Base-by-base conservation (phyloP, 495 filamentous ascomycete genomes). In the Sordaria brevicollis region DNA sequence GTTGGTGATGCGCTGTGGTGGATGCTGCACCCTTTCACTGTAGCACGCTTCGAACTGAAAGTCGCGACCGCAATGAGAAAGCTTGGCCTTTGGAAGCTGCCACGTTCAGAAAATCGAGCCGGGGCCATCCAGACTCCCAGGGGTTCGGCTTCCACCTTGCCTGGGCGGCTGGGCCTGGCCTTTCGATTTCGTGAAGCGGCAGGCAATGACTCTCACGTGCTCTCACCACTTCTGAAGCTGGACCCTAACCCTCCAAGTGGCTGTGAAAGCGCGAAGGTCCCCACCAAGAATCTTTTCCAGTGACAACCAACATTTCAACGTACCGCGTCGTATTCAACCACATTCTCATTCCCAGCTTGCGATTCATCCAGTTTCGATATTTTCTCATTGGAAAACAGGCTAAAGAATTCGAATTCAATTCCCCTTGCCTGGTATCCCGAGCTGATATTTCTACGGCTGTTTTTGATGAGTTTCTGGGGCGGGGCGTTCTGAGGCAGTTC, bases 31-130 rank as follows among this genome's bases (percentile, higher is more conserved):
- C 43, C 43, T 54, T 54, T 54, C 43, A 54, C 49, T 57, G 25
- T 31, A 31, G 49, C 49, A 57, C 21, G 15, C 25, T 57, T n/a
- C n/a, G n/a, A n/a, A n/a, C n/a, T 11, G 43, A 57, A 57, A 57
- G 49, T 57, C 21, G 49, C 49, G 25, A 57, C 49, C 49, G 5
- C 49, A 57, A 29, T 29, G 21, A 54, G 49, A 31, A 21, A 57
- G 21, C 49, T 57, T 57, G 49, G 49, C 49, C 57, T 70, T 71
- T 67, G 73, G 71, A 83, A 82, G 79, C 77, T 82, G 82, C 82
- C 82, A 83, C 82, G 82, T 83, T 80, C 80, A 78, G 73, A 75
- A 79, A 82, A 79, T 57, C 49, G 25, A 57, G 49, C 49, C 49
- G 21, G 49, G 49, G 49, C 43, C 69, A 39, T 72, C 21, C 39